Evolutionary conservation across 2,329 filamentous ascomycete species (phyloP), one percentile per base, ranked within the genome.

Genomic region (Leptographium lundbergii): DNA sequence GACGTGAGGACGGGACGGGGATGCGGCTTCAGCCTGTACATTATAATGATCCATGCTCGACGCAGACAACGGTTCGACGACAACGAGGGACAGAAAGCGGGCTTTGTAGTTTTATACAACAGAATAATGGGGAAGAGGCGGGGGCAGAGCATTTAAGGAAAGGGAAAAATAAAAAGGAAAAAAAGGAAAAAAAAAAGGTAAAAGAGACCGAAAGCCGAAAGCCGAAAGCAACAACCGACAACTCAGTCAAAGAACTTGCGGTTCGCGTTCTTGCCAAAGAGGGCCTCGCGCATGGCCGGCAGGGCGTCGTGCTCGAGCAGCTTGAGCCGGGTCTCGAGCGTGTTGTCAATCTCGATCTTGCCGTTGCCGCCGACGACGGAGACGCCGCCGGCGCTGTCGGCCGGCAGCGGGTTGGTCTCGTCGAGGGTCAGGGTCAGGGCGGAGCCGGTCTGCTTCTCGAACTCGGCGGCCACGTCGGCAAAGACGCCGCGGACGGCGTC

Each of bases 331-430:
- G 95, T 88, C 71, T 97, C 94, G 66, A 97, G 88, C 59, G 94
- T 97, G 79, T 99, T 97, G 82, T 96, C 91, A 73, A 99, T 92
- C 68, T 96, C 91, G 71, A 99, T 97, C 81, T 92, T 96, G 71
- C 94, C 94, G 64, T 80, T 80, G 65, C 88, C 86, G 64, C 91
- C 90, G 59, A 95, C 75, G 64, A 99, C 84, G 60, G 82, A 72
- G 60, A 95, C 80, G 67, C 94, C 94, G 61, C 94, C 94, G 61
- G 91, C 81, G 68, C 94, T 97, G 66, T 62, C 54, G 42, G 27
- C 32, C 13, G 91, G 84, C 69, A 95, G 75, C 59, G 86, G 81
- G 67, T 94, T 84, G 68, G 82, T 81, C 76, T 95, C 89, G 68
- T 95, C 87, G 65, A 97, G 76, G 61, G 77, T 81, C 59, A 87